Conservation (phyloP, 164 flowering plant species). For the Annona squamosa region DNA sequence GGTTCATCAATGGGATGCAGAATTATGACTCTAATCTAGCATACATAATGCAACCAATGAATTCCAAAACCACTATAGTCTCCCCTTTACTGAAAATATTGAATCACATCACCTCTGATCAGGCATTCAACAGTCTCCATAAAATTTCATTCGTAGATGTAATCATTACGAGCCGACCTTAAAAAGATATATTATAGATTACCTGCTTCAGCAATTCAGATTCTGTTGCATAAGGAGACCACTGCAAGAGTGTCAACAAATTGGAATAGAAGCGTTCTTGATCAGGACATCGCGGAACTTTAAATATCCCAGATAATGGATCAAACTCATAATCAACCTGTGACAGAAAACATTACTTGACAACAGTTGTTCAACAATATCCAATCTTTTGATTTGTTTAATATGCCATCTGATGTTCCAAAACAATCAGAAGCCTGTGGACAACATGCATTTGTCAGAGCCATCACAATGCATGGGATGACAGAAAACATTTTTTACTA, state of each 20-base stretch:
- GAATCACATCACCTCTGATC: neutral
- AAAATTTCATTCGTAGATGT: neutral
- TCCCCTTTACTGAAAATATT: neutral
- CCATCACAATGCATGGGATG: no score
- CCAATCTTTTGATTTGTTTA: no score
- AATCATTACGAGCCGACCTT: neutral
- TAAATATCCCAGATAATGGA: constrained; percentile 28
- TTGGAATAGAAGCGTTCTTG: constrained; percentile 42
- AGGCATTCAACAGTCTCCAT: neutral
- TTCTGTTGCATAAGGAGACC: constrained; percentile 84
- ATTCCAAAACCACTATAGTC: neutral
- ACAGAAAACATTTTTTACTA: no score
- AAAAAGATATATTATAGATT: constrained; percentile 13
- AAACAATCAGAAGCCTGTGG: no score
- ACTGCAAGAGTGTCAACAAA: constrained; percentile 58
- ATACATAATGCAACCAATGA: neutral
- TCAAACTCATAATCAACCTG: constrained; percentile 74
- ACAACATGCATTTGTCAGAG: no score
- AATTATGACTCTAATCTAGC: neutral
- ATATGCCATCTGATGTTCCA: no score
- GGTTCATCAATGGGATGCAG: neutral
- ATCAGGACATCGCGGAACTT: constrained; percentile 24
- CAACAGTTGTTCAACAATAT: no score
- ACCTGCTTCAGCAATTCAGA: constrained; percentile 76
- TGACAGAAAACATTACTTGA: constrained; percentile 3